Base-by-base conservation (phyloP, 805 yeast species). In the Candida tallmaniae region DNA sequence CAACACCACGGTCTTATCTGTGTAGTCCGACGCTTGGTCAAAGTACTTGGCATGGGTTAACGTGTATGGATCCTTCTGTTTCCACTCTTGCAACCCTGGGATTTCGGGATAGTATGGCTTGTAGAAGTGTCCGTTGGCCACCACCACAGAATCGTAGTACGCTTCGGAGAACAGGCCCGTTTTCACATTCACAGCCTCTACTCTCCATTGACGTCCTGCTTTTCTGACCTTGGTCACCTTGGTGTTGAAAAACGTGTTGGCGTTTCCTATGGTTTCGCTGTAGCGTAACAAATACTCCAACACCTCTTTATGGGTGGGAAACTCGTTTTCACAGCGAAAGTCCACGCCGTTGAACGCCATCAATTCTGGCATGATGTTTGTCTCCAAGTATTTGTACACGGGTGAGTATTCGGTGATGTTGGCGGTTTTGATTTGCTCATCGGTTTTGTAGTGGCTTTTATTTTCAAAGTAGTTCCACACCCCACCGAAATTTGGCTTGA, bases 311-410 rank as follows among this genome's bases (percentile, higher is more conserved):
- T 29, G 32, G 11, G 26, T 11, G 8, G 37, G 37, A 47, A 78
- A 88, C 20, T n/a, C 7, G 10, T 60, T 51, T 9, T 76, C 76
- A 8, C 65, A 51, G 8, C 27, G 34, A 11, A 52, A 54, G 8
- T 37, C 42, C 6, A 45, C 31, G 13, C 41, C 33, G 9, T 30
- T 19, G 34, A 40, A 85, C 34, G 76, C 79, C 95, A 87, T 86
- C 34, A 83, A 52, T 20, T 65, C 65, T 29, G 68, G 67, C 19
- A 79, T 76, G 17, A 84, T 73, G 50, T 84, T 84, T 5, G 94
- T 81, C 50, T 80, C 88, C 38, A 84, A 58, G 27, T 64, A 54
- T 33, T 78, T 73, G 52, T 85, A 85, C 50, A 82, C 74, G 0
- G 89, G 65, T 40, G 46, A 65, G 59, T 47, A 60, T 44, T 35